Percentiles rank a stretch among this genome's conserved stretches.
These are phyloP conservation scores for Suillus placidus DNA, from an alignment of 768 basidiomycete species.

Conservation along the genomic window DNA sequence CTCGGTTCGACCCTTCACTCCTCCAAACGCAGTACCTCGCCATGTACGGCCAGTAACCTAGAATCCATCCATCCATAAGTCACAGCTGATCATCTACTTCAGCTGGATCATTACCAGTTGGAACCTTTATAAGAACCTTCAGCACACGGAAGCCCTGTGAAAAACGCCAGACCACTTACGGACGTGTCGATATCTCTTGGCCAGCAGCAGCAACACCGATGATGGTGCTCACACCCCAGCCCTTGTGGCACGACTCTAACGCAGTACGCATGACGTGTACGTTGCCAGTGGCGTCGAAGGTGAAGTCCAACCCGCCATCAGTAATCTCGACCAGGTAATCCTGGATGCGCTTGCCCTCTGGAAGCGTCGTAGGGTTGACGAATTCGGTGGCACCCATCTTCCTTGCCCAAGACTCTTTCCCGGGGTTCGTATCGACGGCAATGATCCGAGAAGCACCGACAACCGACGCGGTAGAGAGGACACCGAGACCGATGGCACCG, in stretches of 20 bases:
- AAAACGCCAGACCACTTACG: constrained; percentile 48
- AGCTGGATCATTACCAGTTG: constrained; percentile 41
- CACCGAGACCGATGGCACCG: constrained; percentile 94
- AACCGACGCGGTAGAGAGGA: constrained; percentile 75
- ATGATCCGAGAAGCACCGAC: constrained; percentile 89
- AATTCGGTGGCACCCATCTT: constrained; percentile 97
- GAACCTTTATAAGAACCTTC: constrained; percentile 40
- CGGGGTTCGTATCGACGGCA: constrained; percentile 87
- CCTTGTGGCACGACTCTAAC: constrained; percentile 98
- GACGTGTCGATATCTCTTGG: constrained; percentile 89
- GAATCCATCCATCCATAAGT: constrained; percentile 4
- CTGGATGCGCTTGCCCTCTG: constrained; percentile 83
- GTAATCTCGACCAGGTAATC: constrained; percentile 90
- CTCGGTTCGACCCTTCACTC: constrained; percentile 97
- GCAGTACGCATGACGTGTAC: constrained; percentile 94
- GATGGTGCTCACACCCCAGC: constrained; percentile 95
- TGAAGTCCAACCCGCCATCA: constrained; percentile 96
- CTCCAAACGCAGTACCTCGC: constrained; percentile 96
- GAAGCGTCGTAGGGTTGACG: constrained; percentile 75
- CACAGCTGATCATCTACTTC: not conserved
- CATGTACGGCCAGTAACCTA: constrained; percentile 89
- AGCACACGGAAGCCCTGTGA: constrained; percentile 19
- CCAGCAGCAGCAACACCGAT: constrained; percentile 98
- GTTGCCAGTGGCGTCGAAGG: constrained; percentile 97
- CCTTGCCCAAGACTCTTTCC: constrained; percentile 84